Evolutionary conservation across 352 stramenopile species (phyloP), one percentile per base, ranked within the genome.

Genomic region (Phytophthora hibernalis): DNA sequence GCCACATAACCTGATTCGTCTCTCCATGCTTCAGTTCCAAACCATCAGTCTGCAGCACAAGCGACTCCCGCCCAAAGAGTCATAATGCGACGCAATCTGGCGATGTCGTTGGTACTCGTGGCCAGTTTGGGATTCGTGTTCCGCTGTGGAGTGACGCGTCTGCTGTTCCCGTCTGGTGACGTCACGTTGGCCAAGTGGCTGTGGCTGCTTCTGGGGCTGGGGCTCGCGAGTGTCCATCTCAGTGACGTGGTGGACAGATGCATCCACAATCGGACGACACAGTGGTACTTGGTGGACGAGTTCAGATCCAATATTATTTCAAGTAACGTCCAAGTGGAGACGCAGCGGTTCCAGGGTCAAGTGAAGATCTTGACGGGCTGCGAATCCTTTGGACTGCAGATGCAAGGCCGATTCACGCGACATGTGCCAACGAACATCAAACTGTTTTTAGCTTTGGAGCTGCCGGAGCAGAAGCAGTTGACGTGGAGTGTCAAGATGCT

Each of bases 361-460:
- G 33, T 74, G 40, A 4, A 5, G 13, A 18, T 33, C 28, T 16
- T 2, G 55, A 26, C 18, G 21, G 21, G 2, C n/a, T 21, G 37
- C 15, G 54, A 43, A 20, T 56, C 21, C 13, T 51, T 52, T 22
- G 80, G 75, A 61, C 62, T 94, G 21, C 83, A 91, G 31, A 45
- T 92, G 0, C 83, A 94, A 50, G 85, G 83, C 2, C 69, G 61
- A 11, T 91, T 94, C 60, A 91, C 79, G 56, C 66, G 68, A 13
- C 50, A 62, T 0, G 67, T 79, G 1, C 66, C 77, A 6, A 44
- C 54, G 0, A 67, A 61, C 2, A 62, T 55, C n/a, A 70, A 74
- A 28, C 11, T 89, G 15, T 89, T 81, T 21, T 37, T 94, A 26
- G 82, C 83, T 12, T 64, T 76, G 8, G 82, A 91, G 44, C 57